Evolutionary conservation across 129 eudicot species (phyloP), one percentile per base, ranked within the genome.

Genomic region (Flaveria bidentis): DNA sequence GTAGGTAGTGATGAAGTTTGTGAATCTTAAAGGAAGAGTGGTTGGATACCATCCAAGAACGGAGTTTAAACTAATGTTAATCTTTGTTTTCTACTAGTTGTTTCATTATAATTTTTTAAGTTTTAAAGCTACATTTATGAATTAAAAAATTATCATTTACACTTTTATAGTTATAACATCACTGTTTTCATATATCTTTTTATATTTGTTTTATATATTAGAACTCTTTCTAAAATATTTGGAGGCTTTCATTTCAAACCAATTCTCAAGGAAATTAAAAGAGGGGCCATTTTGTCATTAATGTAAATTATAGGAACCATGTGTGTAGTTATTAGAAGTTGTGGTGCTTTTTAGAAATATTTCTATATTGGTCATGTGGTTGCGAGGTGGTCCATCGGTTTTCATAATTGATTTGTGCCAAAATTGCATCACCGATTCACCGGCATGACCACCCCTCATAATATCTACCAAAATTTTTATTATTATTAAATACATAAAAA

Each of bases 391-490:
- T 52, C 61, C 83, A 64, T 80, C 60, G 47, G 58, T 39, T 72
- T 65, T 53, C 73, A 65, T 72, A 44, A 72, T 53, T 73, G 58
- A 67, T 64, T 79, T 23, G 69, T 80, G 69, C 56, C 23, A 52
- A 64, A 60, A 62, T 51, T 72, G 52, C 74, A 52, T 23, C 25
- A 73, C 74, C 73, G 7, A 33, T 28, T 30, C n/a, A 28, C 42
- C 67, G 42, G 39, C 51, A 62, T 46, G 73, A 79, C 82, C 82
- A 73, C 65, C 72, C 78, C 72, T 79, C 82, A 71, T 79, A 79
- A 71, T 72, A 68, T 79, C 73, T 9, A 58, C 82, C 44, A 60
- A 50, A 16, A 14, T 61, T 12, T 9, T 14, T 13, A 60, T 22
- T 22, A 25, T 14, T 13, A 60, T 22, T 22, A 25, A 11, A 60